These are phyloP conservation scores for Aciculosporium take DNA, from an alignment of 2,329 filamentous ascomycete genomes.

Conservation along the genomic window DNA sequence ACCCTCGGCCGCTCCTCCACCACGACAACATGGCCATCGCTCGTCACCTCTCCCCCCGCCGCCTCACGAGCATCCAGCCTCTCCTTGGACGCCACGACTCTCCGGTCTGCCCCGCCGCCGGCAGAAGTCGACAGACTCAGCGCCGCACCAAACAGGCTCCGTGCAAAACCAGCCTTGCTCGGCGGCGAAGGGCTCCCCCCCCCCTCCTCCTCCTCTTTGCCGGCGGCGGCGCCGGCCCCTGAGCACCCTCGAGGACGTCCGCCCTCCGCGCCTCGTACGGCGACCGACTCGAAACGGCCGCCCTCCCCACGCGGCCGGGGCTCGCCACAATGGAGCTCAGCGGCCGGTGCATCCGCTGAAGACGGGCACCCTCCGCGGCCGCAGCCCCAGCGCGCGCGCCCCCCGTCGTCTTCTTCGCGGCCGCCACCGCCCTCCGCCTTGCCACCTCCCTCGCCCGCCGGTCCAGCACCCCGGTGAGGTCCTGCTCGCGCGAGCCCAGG, in stretches of 20 bases:
- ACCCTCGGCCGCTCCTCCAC: slow-evolving; percentile 1
- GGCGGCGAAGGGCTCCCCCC: slow-evolving; percentile 17
- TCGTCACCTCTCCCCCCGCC: background rate
- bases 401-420: slow-evolving; percentile 19
- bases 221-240: slow-evolving; percentile 10
- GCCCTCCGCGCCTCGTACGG: slow-evolving; percentile 20
- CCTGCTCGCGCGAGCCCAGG: slow-evolving; percentile 59
- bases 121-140: slow-evolving; percentile 17
- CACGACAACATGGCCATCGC: slow-evolving; percentile 7
- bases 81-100: slow-evolving; percentile 10
- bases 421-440: slow-evolving; percentile 30
- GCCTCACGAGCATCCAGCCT: slow-evolving; percentile 8
- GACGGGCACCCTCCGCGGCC: slow-evolving; percentile 15
- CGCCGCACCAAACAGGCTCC: slow-evolving; percentile 21
- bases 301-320: slow-evolving; percentile 18
- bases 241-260: slow-evolving; percentile 3
- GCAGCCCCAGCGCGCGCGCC: background rate
- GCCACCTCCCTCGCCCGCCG: slow-evolving; percentile 48
- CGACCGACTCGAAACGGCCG: slow-evolving; percentile 18
- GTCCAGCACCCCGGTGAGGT: slow-evolving; percentile 61
- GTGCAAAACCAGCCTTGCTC: slow-evolving; percentile 20
- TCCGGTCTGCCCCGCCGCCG: slow-evolving; percentile 7
- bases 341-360: slow-evolving; percentile 27
- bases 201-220: slow-evolving; percentile 15
- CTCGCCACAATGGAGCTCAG: slow-evolving; percentile 25